Percentiles rank a stretch among this genome's conserved stretches.
Conservation (phyloP, 1,284 basidiomycete species). For the Pascua guehoae region DNA sequence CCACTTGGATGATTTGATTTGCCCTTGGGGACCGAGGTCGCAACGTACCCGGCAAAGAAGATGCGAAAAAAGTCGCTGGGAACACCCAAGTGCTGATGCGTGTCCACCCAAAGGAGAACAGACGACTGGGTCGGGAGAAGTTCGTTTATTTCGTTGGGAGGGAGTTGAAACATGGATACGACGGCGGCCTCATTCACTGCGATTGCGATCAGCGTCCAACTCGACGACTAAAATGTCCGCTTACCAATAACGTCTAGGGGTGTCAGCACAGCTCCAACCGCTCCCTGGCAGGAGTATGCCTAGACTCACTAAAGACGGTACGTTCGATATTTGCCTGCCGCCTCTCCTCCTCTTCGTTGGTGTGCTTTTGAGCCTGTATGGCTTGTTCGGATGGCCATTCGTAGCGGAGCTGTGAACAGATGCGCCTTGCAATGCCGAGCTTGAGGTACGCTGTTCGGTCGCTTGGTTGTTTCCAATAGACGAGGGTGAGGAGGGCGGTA, state of each 20-base stretch:
- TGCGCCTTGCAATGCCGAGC: slow-evolving; percentile 25
- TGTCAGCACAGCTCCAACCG: not conserved
- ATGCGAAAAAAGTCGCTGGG: slow-evolving; percentile 8
- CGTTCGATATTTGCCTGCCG: slow-evolving; percentile 6
- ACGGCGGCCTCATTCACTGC: slow-evolving; percentile 9
- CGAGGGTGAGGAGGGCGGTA: slow-evolving; percentile 16
- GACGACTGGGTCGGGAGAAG: too few relatives aligned
- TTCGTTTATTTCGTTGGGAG: not conserved
- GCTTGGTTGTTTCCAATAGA: slow-evolving; percentile 15
- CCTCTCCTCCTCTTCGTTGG: slow-evolving; percentile 11
- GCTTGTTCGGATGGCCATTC: not conserved
- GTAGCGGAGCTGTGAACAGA: slow-evolving; percentile 21
- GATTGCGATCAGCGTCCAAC: too few relatives aligned
- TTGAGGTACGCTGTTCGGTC: slow-evolving; percentile 22
- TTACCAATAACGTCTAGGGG: slow-evolving; percentile 1
- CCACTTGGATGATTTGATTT: not conserved
- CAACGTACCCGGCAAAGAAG: slow-evolving; percentile 9
- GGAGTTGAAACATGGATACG: slow-evolving; percentile 7
- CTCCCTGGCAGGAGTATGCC: not conserved
- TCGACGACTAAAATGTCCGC: too few relatives aligned
- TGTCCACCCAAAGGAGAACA: slow-evolving; percentile 9
- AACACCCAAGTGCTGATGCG: slow-evolving; percentile 6
- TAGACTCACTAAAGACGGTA: slow-evolving; percentile 8
- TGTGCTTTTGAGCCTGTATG: too few relatives aligned
- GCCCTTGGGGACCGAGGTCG: too few relatives aligned